Conservation (phyloP, 139 green algal genomes). For the Bryopsis sp. region DNA sequence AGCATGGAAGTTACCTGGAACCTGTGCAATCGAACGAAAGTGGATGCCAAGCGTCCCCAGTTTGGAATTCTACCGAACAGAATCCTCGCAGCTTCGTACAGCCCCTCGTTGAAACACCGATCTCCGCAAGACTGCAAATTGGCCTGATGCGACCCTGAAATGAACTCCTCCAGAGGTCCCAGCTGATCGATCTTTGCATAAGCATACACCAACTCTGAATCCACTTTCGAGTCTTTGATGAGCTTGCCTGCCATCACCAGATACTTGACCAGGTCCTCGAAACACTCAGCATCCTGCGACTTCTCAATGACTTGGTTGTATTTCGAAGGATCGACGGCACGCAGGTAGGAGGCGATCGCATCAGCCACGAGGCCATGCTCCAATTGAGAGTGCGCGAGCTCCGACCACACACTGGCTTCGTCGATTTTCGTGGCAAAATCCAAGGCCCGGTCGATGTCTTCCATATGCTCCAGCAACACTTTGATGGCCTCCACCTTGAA, state of each 20-base stretch:
- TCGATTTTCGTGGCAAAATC: conserved; percentile 76
- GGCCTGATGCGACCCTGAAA: conserved; percentile 65
- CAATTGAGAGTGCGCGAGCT: conserved; percentile 90
- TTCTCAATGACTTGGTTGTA: conserved; percentile 66
- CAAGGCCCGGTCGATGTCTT: conserved; percentile 70
- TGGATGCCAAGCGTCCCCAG: conserved; percentile 83
- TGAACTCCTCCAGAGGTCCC: conserved; percentile 88
- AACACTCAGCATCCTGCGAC: conserved; percentile 43
- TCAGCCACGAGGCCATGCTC: conserved; percentile 56
- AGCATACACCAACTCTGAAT: conserved; percentile 94
- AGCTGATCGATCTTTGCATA: conserved; percentile 86
- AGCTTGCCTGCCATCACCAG: conserved; percentile 96
- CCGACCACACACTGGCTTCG: conserved; percentile 81
- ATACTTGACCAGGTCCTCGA: conserved; percentile 90
- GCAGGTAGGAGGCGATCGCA: conserved; percentile 86
- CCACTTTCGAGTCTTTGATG: conserved; percentile 82
- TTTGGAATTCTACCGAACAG: conserved; percentile 92
- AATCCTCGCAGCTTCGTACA: conserved; percentile 90
- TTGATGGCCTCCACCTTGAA: conserved; percentile 68
- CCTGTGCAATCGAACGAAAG: conserved; percentile 78
- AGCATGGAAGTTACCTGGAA: conserved; percentile 85
- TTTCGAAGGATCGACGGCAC: conserved; percentile 57
- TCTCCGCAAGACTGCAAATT: conserved; percentile 48
- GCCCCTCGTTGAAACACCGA: conserved; percentile 73
- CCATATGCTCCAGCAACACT: conserved; percentile 88